Base-by-base conservation (phyloP, 2,329 filamentous ascomycete species). In the Exophiala calicioides region DNA sequence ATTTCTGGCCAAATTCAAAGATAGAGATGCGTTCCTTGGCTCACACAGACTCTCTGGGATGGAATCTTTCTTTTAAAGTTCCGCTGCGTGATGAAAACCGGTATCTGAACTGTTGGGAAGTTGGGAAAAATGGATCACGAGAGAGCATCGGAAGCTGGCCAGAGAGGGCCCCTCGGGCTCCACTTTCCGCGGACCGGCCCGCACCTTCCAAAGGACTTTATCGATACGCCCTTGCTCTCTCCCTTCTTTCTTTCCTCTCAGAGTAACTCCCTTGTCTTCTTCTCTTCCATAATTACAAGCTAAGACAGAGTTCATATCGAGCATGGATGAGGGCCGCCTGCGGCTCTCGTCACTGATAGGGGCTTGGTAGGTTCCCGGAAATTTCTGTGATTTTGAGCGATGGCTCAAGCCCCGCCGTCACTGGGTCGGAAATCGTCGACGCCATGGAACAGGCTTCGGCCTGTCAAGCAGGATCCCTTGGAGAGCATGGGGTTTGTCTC, bases 401-500 rank as follows among this genome's bases (percentile, higher is more conserved):
- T 55, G 52, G 52, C 52, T 16, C 44, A 31, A 41, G 41, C 27
- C 16, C 51, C 47, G 13, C 51, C 56, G 6, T 16, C 41, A 3
- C 31, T 53, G 4, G 44, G 45, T 15, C 50, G 57, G n/a, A 59
- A 57, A 38, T 53, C 55, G 3, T 53, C 55, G 20, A 42, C 53
- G 21, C 55, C 57, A 44, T 88, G 85, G 82, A 80, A 79, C 50
- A 77, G 86, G 54, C 72, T 94, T 55, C 90, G 86, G 65, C 85
- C 87, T 9, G 78, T 84, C 50, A 80, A 85, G 33, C 72, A 82
- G 47, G 90, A 96, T 65, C 81, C 87, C 10, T 74, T 97, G 20
- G 87, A 94, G 58, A 79, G 76, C 50, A 86, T 94, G 57, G 90
- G 91, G 1, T 77, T 95, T 56, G 88, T 88, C 3, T 95, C 90